Conservation (phyloP, 2,329 filamentous ascomycete genomes). For the Alternaria sp. region DNA sequence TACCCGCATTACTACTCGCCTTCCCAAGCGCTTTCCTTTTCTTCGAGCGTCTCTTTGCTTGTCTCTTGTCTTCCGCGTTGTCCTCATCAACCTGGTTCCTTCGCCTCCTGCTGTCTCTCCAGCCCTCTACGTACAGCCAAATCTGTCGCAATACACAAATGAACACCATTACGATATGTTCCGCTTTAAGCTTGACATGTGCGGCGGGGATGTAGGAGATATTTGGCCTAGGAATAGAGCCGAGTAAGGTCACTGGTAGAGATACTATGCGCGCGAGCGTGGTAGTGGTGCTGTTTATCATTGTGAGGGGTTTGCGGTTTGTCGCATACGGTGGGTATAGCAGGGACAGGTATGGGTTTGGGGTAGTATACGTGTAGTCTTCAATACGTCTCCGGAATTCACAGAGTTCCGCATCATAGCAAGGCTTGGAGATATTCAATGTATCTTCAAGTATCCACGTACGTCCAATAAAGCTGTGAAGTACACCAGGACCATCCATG, state of each 20-base stretch:
- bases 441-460: neutral
- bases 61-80: neutral
- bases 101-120: neutral
- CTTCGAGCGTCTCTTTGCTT: constrained; percentile 1
- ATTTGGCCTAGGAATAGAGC: neutral
- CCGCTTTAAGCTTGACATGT: constrained; percentile 26
- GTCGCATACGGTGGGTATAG: neutral
- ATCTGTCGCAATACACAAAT: constrained; percentile 10
- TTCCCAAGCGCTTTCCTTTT: neutral
- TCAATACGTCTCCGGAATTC: neutral
- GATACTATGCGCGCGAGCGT: neutral
- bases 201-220: constrained; percentile 18
- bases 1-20: neutral
- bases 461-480: neutral
- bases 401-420: neutral
- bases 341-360: rapidly evolving
- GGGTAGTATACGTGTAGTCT: neutral
- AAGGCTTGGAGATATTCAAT: neutral
- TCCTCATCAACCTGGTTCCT: neutral
- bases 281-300: neutral
- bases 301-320: neutral
- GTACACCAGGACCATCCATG: neutral
- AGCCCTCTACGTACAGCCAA: constrained; percentile 7
- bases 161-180: constrained; percentile 16
- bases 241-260: neutral